phyloP scores from a whole-genome alignment of 139 green algal species.

The Desmodesmus armatus region DNA sequence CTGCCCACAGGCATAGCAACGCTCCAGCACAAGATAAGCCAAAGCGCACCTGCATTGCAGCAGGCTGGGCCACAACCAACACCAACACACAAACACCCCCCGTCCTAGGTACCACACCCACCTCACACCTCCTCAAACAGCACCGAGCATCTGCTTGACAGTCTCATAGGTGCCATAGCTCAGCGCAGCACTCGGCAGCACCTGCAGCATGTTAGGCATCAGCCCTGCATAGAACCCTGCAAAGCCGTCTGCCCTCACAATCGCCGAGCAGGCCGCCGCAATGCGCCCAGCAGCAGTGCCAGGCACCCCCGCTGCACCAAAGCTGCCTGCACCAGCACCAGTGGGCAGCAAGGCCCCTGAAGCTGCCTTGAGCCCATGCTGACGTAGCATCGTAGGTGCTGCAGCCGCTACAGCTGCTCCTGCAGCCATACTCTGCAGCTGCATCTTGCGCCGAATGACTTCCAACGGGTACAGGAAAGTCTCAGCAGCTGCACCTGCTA shows the following conservation, averaged over 20 bases:
- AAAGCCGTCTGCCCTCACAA: conserved; percentile 53
- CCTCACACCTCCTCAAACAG: background rate
- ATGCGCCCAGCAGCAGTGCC: conserved; percentile 7
- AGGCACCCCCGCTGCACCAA: background rate
- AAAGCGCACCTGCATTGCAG: background rate
- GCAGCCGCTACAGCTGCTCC: conserved; percentile 7
- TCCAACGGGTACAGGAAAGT: conserved; percentile 79
- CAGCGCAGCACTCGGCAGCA: conserved; percentile 71
- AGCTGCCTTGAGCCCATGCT: conserved; percentile 15
- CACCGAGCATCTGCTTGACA: conserved; percentile 60
- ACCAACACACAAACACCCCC: background rate
- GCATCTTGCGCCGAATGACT: conserved; percentile 76
- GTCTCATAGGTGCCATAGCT: conserved; percentile 74
- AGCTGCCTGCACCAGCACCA: background rate
- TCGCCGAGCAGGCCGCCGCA: conserved; percentile 40
- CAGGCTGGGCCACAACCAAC: background rate
- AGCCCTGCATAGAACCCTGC: conserved; percentile 67
- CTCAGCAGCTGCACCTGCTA: conserved; percentile 67
- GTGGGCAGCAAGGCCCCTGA: background rate
- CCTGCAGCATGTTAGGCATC: conserved; percentile 67
- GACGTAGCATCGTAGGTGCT: background rate
- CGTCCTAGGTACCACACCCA: background rate
- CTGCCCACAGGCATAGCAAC: background rate
- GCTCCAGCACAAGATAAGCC: background rate
- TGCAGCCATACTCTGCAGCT: conserved; percentile 69